Conservation (phyloP, 1,284 basidiomycete species). For the Apiotrichum mycotoxinovorans region DNA sequence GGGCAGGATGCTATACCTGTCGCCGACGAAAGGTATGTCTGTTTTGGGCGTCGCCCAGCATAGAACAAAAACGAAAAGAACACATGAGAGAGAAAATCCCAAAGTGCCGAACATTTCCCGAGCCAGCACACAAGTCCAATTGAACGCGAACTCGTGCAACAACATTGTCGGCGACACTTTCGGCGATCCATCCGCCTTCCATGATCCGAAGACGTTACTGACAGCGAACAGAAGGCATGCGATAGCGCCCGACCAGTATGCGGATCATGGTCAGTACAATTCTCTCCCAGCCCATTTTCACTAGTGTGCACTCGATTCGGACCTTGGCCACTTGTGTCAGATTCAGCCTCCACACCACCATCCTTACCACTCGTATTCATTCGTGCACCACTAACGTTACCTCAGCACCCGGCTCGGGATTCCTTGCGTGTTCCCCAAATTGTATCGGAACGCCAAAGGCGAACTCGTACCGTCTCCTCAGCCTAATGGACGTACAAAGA, state of each 20-base stretch:
- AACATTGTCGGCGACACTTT: background rate
- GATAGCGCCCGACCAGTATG: constrained; percentile 19
- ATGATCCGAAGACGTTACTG: background rate
- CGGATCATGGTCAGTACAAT: constrained; percentile 18
- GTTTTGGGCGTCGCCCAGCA: background rate
- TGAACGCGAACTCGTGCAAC: background rate
- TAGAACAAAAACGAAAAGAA: too few species aligned
- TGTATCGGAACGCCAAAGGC: constrained; percentile 23
- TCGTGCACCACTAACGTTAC: too few species aligned
- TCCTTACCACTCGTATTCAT: too few species aligned
- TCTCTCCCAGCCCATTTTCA: too few species aligned
- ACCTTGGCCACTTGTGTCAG: background rate
- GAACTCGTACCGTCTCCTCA: constrained; percentile 26
- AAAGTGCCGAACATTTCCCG: background rate
- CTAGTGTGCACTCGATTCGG: background rate
- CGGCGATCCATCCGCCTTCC: background rate
- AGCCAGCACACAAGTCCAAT: background rate
- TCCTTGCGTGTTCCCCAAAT: constrained; percentile 26
- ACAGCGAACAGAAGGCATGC: constrained; percentile 23
- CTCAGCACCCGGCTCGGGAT: constrained; percentile 21
- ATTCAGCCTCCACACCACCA: too few species aligned
- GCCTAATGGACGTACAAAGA: constrained; percentile 25
- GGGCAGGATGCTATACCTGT: constrained; percentile 25
- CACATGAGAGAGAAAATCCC: too few species aligned
- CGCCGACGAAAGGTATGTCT: constrained; percentile 20